These are phyloP conservation scores for Cornus suecica DNA, from an alignment of 148 eudicot species.

Conservation along the genomic window DNA sequence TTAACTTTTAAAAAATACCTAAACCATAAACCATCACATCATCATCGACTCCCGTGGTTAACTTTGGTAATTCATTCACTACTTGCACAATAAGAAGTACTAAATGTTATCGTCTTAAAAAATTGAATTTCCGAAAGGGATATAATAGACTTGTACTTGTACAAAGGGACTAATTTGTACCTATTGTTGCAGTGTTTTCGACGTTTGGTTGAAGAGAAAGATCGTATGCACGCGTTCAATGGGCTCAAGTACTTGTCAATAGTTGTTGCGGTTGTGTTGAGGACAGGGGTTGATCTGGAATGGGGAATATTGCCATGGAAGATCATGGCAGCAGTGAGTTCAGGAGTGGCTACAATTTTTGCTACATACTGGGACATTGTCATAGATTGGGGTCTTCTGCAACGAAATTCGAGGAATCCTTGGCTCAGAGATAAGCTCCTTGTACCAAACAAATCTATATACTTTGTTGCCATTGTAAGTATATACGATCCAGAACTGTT, in stretches of 20 bases:
- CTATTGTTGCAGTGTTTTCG: conserved; percentile 12
- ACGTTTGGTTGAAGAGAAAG: conserved; percentile 20
- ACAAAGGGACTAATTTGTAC: no score
- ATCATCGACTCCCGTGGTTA: no score
- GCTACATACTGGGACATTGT: conserved; percentile 32
- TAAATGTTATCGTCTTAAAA: no score
- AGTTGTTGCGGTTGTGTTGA: conserved; percentile 24
- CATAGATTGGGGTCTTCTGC: conserved; percentile 37
- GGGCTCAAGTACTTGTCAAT: conserved; percentile 26
- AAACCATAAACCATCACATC: no score
- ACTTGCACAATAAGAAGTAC: no score
- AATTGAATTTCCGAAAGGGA: no score
- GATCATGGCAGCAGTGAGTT: conserved; percentile 21
- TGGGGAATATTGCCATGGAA: conserved; percentile 13
- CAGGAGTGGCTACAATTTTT: conserved; percentile 19
- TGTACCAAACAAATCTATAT: conserved; percentile 25
- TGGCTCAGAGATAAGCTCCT: conserved; percentile 35
- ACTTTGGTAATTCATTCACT: no score
- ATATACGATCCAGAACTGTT: background rate
- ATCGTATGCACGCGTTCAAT: conserved; percentile 5
- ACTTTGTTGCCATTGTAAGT: conserved; percentile 39
- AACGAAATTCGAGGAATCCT: conserved; percentile 24
- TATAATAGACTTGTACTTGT: no score
- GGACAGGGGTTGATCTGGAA: conserved; percentile 24
- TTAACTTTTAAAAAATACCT: no score